phyloP scores from a whole-genome alignment of 1,284 basidiomycete species.

The Schizophyllum commune region DNA sequence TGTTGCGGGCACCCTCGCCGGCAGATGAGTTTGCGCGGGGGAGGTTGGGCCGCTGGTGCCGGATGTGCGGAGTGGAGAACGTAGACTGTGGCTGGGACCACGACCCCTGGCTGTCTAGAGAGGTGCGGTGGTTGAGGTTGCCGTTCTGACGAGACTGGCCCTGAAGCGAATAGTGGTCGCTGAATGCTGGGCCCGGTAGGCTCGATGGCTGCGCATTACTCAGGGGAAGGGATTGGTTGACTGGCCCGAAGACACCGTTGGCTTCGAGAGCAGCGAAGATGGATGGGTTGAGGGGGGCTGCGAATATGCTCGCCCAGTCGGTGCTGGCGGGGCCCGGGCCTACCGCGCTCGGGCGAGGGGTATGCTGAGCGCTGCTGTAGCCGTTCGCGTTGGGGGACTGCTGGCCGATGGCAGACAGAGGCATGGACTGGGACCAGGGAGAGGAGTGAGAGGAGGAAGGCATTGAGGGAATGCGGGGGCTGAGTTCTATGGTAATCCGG shows the following conservation, averaged over 20 bases:
- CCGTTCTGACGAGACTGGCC: conserved; percentile 7
- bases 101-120: conserved; percentile 1
- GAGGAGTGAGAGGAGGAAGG: conserved; percentile 30
- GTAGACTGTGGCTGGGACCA: too few relatives aligned
- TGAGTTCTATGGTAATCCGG: conserved; percentile 26
- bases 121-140: conserved; percentile 7
- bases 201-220: conserved; percentile 1
- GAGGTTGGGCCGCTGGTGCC: too few relatives aligned
- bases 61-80: too few relatives aligned
- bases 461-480: conserved; percentile 28
- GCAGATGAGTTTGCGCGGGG: too few relatives aligned
- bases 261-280: conserved; percentile 17
- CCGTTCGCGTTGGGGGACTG: too few relatives aligned
- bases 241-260: conserved; percentile 11
- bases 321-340: conserved; percentile 2
- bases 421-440: conserved; percentile 30
- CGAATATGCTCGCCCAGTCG: conserved; percentile 18
- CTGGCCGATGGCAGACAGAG: conserved; percentile 8
- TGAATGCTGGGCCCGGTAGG: background rate
- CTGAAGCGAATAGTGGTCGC: background rate
- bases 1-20: too few relatives aligned
- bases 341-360: background rate
- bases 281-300: conserved; percentile 15
- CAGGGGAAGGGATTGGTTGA: conserved; percentile 8
- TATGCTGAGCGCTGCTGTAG: too few relatives aligned